phyloP scores from a whole-genome alignment of 805 yeast species.

The Pichia paraexigua region DNA sequence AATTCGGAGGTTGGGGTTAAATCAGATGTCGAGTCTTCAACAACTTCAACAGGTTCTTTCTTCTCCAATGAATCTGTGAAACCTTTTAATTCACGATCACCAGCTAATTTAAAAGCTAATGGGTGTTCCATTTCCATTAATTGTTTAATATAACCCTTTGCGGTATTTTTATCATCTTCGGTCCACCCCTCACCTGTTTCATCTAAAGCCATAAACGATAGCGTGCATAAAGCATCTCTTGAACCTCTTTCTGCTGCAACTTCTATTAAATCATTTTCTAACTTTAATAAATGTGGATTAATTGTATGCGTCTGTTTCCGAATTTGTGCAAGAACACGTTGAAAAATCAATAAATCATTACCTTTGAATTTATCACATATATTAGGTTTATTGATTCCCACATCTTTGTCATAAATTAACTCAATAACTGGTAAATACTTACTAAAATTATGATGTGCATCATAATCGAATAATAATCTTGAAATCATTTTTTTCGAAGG shows the following conservation, averaged over 20 bases:
- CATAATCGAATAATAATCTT: conserved; percentile 57
- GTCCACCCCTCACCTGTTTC: conserved; percentile 22
- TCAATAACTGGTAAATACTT: conserved; percentile 49
- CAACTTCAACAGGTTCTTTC: neutral
- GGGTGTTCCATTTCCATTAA: conserved; percentile 60
- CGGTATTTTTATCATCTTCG: conserved; percentile 54
- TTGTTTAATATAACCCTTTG: conserved; percentile 49
- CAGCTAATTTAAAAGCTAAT: conserved; percentile 66
- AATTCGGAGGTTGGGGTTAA: conserved; percentile 14
- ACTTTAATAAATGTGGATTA: conserved; percentile 44
- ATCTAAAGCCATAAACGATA: conserved; percentile 59
- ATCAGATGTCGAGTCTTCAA: conserved; percentile 12
- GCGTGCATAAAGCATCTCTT: conserved; percentile 67
- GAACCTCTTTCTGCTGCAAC: conserved; percentile 79
- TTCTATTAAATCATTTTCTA: conserved; percentile 72
- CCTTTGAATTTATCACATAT: conserved; percentile 34
- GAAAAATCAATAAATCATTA: conserved; percentile 58
- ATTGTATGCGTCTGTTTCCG: conserved; percentile 53
- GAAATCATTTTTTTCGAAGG: conserved; percentile 55
- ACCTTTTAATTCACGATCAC: conserved; percentile 52
- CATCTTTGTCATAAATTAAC: conserved; percentile 34
- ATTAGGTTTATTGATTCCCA: conserved; percentile 9
- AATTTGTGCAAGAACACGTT: conserved; percentile 54
- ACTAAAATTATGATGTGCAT: conserved; percentile 45
- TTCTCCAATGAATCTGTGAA: neutral